These are phyloP conservation scores for Coemansia sp. DNA, from an alignment of 371 early-diverging fungal genomes.

Conservation along the genomic window DNA sequence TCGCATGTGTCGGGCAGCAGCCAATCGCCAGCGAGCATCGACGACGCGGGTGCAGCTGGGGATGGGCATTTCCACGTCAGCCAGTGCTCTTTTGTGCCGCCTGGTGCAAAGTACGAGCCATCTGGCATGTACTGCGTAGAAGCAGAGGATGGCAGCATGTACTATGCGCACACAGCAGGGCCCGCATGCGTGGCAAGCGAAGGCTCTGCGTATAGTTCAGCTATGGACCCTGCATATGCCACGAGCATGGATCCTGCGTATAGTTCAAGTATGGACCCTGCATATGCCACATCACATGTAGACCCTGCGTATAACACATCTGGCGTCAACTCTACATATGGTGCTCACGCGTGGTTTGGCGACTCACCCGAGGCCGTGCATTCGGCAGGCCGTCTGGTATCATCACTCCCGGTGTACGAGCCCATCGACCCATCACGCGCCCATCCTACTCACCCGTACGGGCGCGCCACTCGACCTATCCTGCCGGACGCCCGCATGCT, in stretches of 20 bases:
- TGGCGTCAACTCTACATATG: neutral
- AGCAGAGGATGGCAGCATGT: neutral
- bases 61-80: constrained; percentile 9
- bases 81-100: constrained; percentile 2
- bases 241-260: neutral
- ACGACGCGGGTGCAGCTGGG: neutral
- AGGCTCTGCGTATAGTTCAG: neutral
- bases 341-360: neutral
- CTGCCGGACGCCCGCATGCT: constrained; percentile 43
- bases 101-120: neutral
- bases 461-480: constrained; percentile 33
- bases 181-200: neutral
- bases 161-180: neutral
- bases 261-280: neutral
- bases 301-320: too few species aligned
- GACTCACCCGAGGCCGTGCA: neutral
- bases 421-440: constrained; percentile 36
- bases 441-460: neutral
- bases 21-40: constrained; percentile 6
- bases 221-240: neutral
- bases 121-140: neutral
- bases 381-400: constrained; percentile 11
- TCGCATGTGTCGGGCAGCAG: neutral
- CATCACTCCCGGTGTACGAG: constrained; percentile 42
- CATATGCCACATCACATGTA: too few species aligned